A percentile compares a stretch with the other conserved stretches of the same genome.
phyloP scores from a whole-genome alignment of 805 yeast genomes.

The Candida palmyrensis region DNA sequence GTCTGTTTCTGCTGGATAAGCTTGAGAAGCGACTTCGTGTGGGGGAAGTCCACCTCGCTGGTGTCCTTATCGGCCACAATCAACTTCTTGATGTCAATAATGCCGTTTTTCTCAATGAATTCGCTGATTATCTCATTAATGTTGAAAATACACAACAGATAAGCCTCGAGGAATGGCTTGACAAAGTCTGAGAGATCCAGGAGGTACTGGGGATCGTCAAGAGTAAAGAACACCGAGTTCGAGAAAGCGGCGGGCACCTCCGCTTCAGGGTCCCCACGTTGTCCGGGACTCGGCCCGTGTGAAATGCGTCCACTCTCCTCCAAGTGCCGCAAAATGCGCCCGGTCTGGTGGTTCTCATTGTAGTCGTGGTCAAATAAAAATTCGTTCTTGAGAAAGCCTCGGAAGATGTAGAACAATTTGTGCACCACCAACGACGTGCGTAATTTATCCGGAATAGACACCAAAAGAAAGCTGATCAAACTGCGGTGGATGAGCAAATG shows the following conservation, averaged over 20 bases:
- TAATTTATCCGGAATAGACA: conserved; percentile 6
- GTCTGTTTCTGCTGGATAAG: conserved; percentile 16
- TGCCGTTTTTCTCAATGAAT: conserved; percentile 6
- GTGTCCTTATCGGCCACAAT: conserved; percentile 18
- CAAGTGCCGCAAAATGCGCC: conserved; percentile 23
- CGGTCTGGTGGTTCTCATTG: conserved; percentile 23
- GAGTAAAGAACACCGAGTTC: conserved; percentile 13
- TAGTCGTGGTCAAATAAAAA: conserved; percentile 38
- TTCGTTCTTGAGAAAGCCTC: conserved; percentile 36
- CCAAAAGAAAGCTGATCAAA: conserved; percentile 35
- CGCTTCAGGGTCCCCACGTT: too few relatives aligned
- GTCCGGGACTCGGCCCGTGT: conserved; percentile 6
- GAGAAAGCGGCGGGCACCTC: conserved; percentile 13
- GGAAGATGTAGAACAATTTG: conserved; percentile 27
- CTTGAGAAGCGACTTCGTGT: conserved; percentile 28
- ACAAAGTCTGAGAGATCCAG: conserved; percentile 23
- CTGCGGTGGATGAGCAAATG: conserved; percentile 51
- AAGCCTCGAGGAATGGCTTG: conserved; percentile 30
- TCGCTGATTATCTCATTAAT: conserved; percentile 9
- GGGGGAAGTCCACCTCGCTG: conserved; percentile 27
- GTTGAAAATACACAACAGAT: conserved; percentile 22
- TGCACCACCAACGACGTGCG: conserved; percentile 12
- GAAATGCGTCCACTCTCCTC: conserved; percentile 10
- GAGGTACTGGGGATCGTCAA: conserved; percentile 19
- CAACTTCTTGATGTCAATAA: conserved; percentile 14